phyloP scores from a whole-genome alignment of 208 protist genomes.

The Acanthamoeba lenticulata region DNA sequence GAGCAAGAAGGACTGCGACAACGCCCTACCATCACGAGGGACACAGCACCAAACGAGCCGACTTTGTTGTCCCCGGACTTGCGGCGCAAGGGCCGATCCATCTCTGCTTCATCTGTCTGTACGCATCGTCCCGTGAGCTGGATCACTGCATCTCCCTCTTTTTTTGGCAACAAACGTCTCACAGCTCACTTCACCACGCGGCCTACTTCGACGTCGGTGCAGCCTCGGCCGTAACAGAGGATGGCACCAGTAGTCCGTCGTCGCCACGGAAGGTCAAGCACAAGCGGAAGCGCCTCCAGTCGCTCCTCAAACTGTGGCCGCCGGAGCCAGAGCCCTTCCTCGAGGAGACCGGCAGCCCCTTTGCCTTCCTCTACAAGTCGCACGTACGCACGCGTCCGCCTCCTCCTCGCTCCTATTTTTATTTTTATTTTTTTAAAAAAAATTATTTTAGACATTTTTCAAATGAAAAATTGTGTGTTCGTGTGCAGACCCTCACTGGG shows the following conservation, averaged over 20 bases:
- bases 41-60: too few relatives aligned
- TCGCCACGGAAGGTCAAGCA: background rate
- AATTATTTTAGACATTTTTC: background rate
- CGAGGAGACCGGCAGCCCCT: slow-evolving; percentile 41
- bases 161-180: background rate
- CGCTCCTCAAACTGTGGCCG: background rate
- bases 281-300: slow-evolving; percentile 3
- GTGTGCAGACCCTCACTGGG: background rate
- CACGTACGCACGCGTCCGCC: background rate
- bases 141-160: background rate
- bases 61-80: too few relatives aligned
- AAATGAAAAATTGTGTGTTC: background rate
- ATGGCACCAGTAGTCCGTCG: background rate
- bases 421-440: background rate
- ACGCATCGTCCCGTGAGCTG: too few relatives aligned
- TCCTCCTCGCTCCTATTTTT: background rate
- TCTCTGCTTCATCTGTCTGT: background rate
- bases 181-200: background rate
- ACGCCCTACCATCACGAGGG: background rate
- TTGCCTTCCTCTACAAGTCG: slow-evolving; percentile 64
- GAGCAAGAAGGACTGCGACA: background rate
- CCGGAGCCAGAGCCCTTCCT: slow-evolving; percentile 29
- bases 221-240: background rate
- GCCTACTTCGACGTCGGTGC: background rate
- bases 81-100: background rate